Base-by-base conservation (phyloP, 2,329 filamentous ascomycete species). In the Xylariaceae sp. region DNA sequence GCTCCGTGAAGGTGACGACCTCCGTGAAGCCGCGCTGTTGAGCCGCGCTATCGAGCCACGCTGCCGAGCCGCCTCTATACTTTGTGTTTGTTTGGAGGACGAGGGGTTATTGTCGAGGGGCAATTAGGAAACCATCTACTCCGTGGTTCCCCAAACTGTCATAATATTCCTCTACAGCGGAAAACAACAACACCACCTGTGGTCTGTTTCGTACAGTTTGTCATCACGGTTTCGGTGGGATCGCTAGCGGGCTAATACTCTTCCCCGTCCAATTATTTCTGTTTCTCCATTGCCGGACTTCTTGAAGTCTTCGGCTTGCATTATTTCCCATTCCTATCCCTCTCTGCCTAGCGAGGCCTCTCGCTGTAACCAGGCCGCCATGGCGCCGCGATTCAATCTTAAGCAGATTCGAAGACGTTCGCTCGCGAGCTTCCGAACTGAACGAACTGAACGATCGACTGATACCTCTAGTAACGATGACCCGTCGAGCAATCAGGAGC, bases 361-460 rank as follows among this genome's bases (percentile, higher is more conserved):
- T 40, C 16, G 31, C 53, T 21, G 3, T 26, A 39, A 28, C n/a
- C 9, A 16, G 28, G 21, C 31, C 48, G 45, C 14, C 23, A 65
- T 61, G 57, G 23, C 54, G 36, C 55, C 52, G 33, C 63, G 41
- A 49, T 50, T 61, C 60, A 83, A 74, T 65, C 74, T 84, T 68
- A 91, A 86, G 74, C 87, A 89, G 70, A 76, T 96, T 54, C 89
- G 91, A 67, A 86, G 91, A 66, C 87, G 88, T 67, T 95, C 90
- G 54, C 88, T 82, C 73, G 84, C 87, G 59, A 92, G 87, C 78
- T 88, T 92, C 75, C 86, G 83, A 57, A 87, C 75, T 85, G 83
- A 57, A 87, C 85, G 44, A 82, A 84, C 36, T n/a, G n/a, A n/a
- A n/a, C 81, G 79, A 60, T 85, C 86, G 36, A 85, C 82, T 44